Evolutionary conservation across 2,329 filamentous ascomycete species (phyloP).

Genomic region (Alternaria arborescens): DNA sequence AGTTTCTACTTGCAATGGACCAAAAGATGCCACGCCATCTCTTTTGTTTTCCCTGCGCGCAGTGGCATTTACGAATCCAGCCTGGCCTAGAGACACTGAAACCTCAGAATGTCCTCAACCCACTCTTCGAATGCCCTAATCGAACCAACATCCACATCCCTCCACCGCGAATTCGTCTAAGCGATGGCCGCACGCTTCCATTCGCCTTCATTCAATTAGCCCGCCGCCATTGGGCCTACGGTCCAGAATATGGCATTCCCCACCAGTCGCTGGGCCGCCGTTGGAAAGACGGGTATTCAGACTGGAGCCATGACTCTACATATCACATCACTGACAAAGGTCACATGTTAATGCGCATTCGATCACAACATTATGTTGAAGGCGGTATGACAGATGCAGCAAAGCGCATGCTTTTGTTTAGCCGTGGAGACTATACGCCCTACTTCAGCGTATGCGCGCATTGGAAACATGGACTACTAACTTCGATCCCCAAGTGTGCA

Average conservation of each 20-base stretch:
- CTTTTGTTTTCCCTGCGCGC: conserved; percentile 66
- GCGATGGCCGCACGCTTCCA: conserved; percentile 63
- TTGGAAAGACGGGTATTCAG: conserved; percentile 61
- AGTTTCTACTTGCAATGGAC: conserved; percentile 64
- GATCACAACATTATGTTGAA: conserved; percentile 62
- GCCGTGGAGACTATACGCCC: conserved; percentile 67
- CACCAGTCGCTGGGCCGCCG: conserved; percentile 57
- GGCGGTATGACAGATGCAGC: conserved; percentile 60
- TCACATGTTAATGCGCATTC: conserved; percentile 66
- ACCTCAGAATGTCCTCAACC: conserved; percentile 63
- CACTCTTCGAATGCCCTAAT: conserved; percentile 65
- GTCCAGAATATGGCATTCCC: conserved; percentile 48
- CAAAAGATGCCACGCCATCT: conserved; percentile 63
- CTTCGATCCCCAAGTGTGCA: conserved; percentile 68
- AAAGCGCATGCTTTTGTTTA: conserved; percentile 66
- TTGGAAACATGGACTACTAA: conserved; percentile 69
- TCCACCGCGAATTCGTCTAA: conserved; percentile 59
- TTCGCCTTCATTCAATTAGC: conserved; percentile 68
- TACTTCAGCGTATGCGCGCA: conserved; percentile 70
- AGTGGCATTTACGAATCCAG: conserved; percentile 63
- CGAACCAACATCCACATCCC: conserved; percentile 61
- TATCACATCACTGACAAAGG: conserved; percentile 64
- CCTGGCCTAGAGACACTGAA: conserved; percentile 64
- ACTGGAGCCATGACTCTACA: conserved; percentile 63
- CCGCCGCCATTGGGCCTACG: conserved; percentile 59